Percentiles rank a stretch among this genome's conserved stretches.
phyloP scores from a whole-genome alignment of 345 rosid species.

The Eutrema japonicum region DNA sequence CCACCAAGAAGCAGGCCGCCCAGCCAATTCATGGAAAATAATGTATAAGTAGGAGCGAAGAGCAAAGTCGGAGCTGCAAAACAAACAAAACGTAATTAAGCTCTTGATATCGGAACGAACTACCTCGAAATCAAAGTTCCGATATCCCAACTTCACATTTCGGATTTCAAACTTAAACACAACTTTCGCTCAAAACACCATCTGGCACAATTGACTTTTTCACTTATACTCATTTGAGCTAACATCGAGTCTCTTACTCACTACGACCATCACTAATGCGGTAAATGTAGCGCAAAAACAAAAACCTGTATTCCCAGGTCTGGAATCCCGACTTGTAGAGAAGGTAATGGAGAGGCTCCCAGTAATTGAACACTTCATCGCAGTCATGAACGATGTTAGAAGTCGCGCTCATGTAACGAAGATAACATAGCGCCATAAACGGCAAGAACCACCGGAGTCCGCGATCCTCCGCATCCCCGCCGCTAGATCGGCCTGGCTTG shows the following conservation, averaged over 20 bases:
- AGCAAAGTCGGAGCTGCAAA: slow-evolving; percentile 86
- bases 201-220: neutral
- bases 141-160: slow-evolving; percentile 14
- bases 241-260: neutral
- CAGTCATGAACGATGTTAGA: slow-evolving; percentile 98
- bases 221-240: neutral
- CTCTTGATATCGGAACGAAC: neutral
- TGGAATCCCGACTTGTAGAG: slow-evolving; percentile 94
- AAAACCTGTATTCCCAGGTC: slow-evolving; percentile 96
- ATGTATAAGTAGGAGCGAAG: slow-evolving; percentile 89
- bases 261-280: neutral
- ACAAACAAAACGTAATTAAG: neutral
- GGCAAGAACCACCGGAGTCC: slow-evolving; percentile 79
- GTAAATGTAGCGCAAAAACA: slow-evolving; percentile 1
- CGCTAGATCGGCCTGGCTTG: slow-evolving; percentile 57
- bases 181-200: neutral
- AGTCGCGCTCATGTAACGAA: slow-evolving; percentile 96
- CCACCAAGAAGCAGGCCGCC: slow-evolving; percentile 81
- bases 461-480: slow-evolving; percentile 46
- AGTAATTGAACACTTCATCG: slow-evolving; percentile 97
- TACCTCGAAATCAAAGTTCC: neutral
- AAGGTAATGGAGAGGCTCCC: slow-evolving; percentile 97
- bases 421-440: slow-evolving; percentile 68
- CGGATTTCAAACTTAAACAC: neutral
- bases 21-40: slow-evolving; percentile 78